These are phyloP conservation scores for Paracamarosporium sp. DNA, from an alignment of 2,329 filamentous ascomycete species.

Conservation along the genomic window DNA sequence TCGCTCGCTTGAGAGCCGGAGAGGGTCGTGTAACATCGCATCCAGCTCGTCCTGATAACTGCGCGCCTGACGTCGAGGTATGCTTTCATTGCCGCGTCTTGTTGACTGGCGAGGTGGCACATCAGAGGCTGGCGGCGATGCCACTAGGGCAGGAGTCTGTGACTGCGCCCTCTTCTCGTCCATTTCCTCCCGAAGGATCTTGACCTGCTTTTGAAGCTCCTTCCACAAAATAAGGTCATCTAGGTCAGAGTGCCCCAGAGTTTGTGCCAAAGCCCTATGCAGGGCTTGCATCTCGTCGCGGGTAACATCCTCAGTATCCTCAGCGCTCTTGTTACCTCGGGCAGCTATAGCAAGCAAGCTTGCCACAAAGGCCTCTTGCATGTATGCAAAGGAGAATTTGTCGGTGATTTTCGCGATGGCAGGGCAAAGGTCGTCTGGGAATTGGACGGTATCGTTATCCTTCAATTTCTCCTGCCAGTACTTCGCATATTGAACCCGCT, in stretches of 20 bases:
- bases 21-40: constrained; percentile 24
- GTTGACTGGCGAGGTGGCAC: not conserved
- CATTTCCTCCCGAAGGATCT: constrained; percentile 51
- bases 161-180: constrained; percentile 25
- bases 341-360: constrained; percentile 46
- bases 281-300: constrained; percentile 12
- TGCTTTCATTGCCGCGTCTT: constrained; percentile 1
- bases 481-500: constrained; percentile 51
- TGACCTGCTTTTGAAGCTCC: constrained; percentile 51
- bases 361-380: constrained; percentile 54
- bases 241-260: constrained; percentile 29
- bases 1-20: not conserved
- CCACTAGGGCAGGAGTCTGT: not conserved
- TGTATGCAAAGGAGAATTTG: constrained; percentile 55
- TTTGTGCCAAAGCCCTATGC: constrained; percentile 4
- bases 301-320: constrained; percentile 28
- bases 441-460: constrained; percentile 46
- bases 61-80: constrained; percentile 11
- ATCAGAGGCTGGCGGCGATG: not conserved
- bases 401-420: constrained; percentile 52
- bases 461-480: constrained; percentile 54
- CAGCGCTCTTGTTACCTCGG: constrained; percentile 23
- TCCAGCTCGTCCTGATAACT: constrained; percentile 28
- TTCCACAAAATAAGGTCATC: constrained; percentile 49
- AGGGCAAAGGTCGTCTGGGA: constrained; percentile 48